Evolutionary conservation across 306 rosid species (phyloP), one percentile per base, ranked within the genome.

Genomic region (Quercus rubra): DNA sequence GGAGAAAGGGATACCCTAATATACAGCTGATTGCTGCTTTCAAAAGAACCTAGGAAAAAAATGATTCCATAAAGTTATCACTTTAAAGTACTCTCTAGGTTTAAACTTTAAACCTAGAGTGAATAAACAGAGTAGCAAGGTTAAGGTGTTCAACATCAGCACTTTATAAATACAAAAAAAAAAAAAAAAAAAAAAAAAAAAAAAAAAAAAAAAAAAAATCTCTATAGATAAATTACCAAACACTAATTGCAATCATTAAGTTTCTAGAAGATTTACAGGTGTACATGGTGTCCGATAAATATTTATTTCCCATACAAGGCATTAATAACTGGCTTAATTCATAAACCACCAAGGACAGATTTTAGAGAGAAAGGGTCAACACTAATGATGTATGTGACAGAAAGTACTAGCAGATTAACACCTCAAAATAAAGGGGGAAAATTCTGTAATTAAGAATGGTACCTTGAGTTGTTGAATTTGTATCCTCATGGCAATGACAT

Each of bases 401-500:
- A 31, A 55, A n/a, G 6, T n/a, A 35, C 41, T 38, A 13, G 72
- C 38, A 67, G 49, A 17, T 63, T 63, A 63, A 10, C 70, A 17
- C 21, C n/a, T 21, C 8, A 49, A 49, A 14, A 15, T 2, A 18
- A 66, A 35, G 10, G 38, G 77, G 56, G 73, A 51, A 25, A 64
- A 82, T 20, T 52, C 71, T 78, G 72, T 71, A 81, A 79, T 79
- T 79, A 46, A 77, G 62, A 31, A 31, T 12, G 74, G 70, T 61
- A 95, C 99, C 99, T 92, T 95, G 49, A 95, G 94, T 76, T 95
- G 98, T 76, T 95, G 99, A 86, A 95, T 95, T 87, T 95, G 99
- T 61, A 95, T 35, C 87, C 91, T 91, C 99, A 95, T 91, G 83
- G 98, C 83, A 84, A 95, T 89, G 76, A 95, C 97, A 89, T 95